Percentiles rank a stretch among this genome's conserved stretches.
Evolutionary conservation across 345 rosid species (phyloP).

Genomic region (Garcia nutans): DNA sequence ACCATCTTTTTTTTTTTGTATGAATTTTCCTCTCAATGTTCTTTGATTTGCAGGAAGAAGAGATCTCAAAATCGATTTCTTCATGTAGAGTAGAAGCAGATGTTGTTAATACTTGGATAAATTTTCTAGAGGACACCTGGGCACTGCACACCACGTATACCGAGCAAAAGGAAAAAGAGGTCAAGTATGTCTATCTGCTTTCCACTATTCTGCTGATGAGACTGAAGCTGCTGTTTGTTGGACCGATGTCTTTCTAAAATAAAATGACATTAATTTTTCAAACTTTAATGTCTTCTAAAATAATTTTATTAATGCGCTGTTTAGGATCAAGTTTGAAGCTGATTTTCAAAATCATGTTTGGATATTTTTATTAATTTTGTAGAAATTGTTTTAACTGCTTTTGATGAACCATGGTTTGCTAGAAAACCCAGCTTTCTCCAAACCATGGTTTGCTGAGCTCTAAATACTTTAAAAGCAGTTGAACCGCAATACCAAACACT

Average conservation of each 20-base stretch:
- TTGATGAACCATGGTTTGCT: too few species aligned
- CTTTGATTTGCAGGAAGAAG: conserved; percentile 65
- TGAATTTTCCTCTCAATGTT: background rate
- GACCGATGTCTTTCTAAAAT: background rate
- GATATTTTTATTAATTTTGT: too few species aligned
- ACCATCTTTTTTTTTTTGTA: background rate
- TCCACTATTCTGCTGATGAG: background rate
- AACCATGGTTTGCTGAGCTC: too few species aligned
- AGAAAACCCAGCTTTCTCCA: too few species aligned
- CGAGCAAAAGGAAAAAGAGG: conserved; percentile 59
- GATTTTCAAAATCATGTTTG: too few species aligned
- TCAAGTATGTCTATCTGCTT: conserved; percentile 57
- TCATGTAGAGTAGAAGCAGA: conserved; percentile 75
- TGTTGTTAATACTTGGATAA: conserved; percentile 66
- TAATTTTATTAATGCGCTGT: too few species aligned
- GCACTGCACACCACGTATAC: conserved; percentile 44
- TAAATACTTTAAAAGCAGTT: too few species aligned
- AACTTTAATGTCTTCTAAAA: background rate
- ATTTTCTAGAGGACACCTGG: conserved; percentile 70
- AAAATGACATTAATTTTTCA: conserved; percentile 4
- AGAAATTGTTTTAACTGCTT: too few species aligned
- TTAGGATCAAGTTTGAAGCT: too few species aligned
- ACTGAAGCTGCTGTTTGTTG: conserved; percentile 1
- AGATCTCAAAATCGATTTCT: conserved; percentile 62
- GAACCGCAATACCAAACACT: too few species aligned